Evolutionary conservation across 345 rosid genomes (phyloP).

Genomic region (Populus pruinosa): DNA sequence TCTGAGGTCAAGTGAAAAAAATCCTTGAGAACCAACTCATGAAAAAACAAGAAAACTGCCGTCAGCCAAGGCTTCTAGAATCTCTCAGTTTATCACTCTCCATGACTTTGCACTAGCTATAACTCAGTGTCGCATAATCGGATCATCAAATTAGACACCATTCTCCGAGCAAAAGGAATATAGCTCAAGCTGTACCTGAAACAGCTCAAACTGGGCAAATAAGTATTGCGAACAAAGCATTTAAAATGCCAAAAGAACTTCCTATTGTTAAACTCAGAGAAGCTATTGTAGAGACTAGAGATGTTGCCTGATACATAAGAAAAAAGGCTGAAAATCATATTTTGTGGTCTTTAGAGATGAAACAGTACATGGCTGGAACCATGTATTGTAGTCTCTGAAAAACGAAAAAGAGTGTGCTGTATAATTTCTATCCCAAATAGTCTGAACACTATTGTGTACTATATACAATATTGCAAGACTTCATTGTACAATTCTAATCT

Average conservation of each 20-base stretch:
- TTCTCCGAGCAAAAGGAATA: slow-evolving; percentile 79
- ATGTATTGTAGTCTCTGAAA: neutral
- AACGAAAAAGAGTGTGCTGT: neutral
- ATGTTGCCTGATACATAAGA: neutral
- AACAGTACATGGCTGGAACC: neutral
- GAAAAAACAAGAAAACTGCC: neutral
- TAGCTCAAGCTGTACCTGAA: slow-evolving; percentile 94
- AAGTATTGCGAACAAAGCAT: neutral
- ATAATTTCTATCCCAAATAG: neutral
- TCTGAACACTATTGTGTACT: neutral
- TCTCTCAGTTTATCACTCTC: neutral
- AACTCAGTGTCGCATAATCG: slow-evolving; percentile 83
- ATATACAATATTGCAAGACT: neutral
- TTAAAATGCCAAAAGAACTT: neutral
- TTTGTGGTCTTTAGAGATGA: neutral
- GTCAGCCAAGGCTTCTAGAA: neutral
- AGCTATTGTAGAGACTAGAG: neutral
- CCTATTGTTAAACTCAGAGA: neutral
- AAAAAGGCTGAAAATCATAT: neutral
- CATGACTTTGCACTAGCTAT: slow-evolving; percentile 17
- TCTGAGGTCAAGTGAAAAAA: neutral
- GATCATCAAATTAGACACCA: slow-evolving; percentile 73
- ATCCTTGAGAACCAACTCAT: neutral
- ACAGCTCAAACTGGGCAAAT: slow-evolving; percentile 20
- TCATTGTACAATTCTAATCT: neutral